Conservation (phyloP, 768 basidiomycete species). For the Boletus eberwhitei region DNA sequence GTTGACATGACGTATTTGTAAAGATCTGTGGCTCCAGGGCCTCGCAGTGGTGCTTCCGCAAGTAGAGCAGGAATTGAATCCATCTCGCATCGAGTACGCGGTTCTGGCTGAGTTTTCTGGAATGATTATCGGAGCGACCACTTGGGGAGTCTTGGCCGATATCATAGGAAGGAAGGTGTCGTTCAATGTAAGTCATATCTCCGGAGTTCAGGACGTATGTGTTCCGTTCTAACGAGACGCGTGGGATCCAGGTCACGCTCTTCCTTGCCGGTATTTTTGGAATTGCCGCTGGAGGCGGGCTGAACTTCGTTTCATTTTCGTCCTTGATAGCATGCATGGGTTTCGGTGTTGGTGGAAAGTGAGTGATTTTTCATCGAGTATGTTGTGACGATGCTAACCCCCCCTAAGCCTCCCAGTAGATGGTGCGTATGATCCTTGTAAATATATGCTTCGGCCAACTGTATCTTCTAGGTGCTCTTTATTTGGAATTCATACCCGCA, state of each 20-base stretch:
- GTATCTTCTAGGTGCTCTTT: slow-evolving; percentile 38
- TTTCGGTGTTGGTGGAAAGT: slow-evolving; percentile 53
- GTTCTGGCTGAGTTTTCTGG: slow-evolving; percentile 47
- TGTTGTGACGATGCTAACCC: slow-evolving; percentile 20
- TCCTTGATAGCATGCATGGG: slow-evolving; percentile 45
- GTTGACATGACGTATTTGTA: neutral
- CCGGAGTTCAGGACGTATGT: neutral
- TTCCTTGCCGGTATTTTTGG: slow-evolving; percentile 47
- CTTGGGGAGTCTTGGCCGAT: slow-evolving; percentile 50
- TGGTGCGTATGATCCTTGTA: slow-evolving; percentile 31
- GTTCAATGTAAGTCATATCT: slow-evolving; percentile 33
- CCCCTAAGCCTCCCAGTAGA: slow-evolving; percentile 41
- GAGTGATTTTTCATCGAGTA: slow-evolving; percentile 20
- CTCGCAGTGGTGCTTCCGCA: slow-evolving; percentile 45
- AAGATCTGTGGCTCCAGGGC: slow-evolving; percentile 43
- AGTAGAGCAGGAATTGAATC: slow-evolving; percentile 42
- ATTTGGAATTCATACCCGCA: slow-evolving; percentile 43
- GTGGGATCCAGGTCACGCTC: slow-evolving; percentile 27
- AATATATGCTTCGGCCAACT: neutral
- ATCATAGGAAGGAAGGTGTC: slow-evolving; percentile 45
- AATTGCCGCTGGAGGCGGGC: slow-evolving; percentile 44
- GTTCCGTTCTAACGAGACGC: neutral
- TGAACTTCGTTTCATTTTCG: slow-evolving; percentile 45
- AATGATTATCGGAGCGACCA: slow-evolving; percentile 46
- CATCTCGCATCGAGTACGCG: slow-evolving; percentile 42